Percentiles rank a stretch among this genome's conserved stretches.
These are phyloP conservation scores for Strobilomyces dryophilus DNA, from an alignment of 768 basidiomycete genomes.

Conservation along the genomic window DNA sequence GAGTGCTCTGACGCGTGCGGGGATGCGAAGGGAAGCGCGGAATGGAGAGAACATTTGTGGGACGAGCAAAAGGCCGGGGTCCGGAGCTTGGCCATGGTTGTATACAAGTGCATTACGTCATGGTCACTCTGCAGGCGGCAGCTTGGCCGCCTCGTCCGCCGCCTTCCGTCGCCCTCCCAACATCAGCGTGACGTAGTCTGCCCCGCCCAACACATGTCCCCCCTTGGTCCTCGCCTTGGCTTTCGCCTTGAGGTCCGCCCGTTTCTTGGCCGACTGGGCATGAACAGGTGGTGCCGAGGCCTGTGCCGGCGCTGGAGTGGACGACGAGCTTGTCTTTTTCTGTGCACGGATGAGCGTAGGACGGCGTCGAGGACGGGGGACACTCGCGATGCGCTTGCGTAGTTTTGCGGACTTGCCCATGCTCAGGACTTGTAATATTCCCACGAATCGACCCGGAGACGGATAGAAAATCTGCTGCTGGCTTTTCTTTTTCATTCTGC, in stretches of 20 bases:
- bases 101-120: constrained; percentile 13
- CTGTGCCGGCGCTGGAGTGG: constrained; percentile 4
- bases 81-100: constrained; percentile 21
- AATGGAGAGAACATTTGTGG: constrained; percentile 13
- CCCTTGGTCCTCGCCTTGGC: constrained; percentile 17
- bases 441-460: constrained; percentile 27
- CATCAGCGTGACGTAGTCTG: constrained; percentile 72
- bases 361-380: neutral
- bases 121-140: constrained; percentile 34
- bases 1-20: constrained; percentile 11
- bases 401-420: constrained; percentile 37
- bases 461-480: constrained; percentile 9
- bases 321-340: constrained; percentile 23
- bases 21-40: neutral
- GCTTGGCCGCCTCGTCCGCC: constrained; percentile 59
- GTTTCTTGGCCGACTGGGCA: constrained; percentile 26
- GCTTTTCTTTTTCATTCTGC: constrained; percentile 19
- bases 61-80: neutral
- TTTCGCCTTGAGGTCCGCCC: constrained; percentile 25
- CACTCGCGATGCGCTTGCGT: constrained; percentile 34
- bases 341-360: neutral
- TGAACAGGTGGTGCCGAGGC: constrained; percentile 1
- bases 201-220: constrained; percentile 60
- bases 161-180: constrained; percentile 69
- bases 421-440: constrained; percentile 16